These are phyloP conservation scores for Prorocentrum cordatum DNA, from an alignment of 169 alveolate genomes.

Conservation along the genomic window DNA sequence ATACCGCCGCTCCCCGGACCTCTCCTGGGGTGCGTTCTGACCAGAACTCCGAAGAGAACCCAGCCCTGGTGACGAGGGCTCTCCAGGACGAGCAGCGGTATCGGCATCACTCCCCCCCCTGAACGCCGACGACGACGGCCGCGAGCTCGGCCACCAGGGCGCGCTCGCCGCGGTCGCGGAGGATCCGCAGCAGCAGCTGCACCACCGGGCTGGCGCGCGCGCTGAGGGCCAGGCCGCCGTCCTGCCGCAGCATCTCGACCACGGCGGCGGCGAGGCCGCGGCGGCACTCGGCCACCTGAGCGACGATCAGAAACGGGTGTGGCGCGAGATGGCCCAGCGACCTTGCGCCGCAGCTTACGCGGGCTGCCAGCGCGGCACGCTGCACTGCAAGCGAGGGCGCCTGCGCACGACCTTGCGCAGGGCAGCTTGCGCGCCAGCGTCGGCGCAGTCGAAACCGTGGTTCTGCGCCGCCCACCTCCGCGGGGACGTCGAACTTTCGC, in stretches of 20 bases:
- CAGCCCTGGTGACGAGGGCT: neutral
- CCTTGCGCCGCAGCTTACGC: too few species aligned
- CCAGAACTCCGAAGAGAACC: neutral
- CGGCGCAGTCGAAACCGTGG: too few species aligned
- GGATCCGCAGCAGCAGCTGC: constrained; percentile 16
- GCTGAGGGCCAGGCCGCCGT: neutral
- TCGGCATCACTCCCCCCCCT: neutral
- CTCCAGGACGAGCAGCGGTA: neutral
- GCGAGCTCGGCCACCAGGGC: constrained; percentile 22
- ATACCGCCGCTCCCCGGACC: too few species aligned
- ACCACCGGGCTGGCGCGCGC: constrained; percentile 41
- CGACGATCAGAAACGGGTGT: neutral
- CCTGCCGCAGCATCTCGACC: constrained; percentile 1
- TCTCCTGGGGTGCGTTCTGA: too few species aligned
- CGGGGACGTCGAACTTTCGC: neutral
- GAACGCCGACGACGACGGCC: neutral
- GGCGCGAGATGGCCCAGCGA: too few species aligned
- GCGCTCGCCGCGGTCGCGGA: constrained; percentile 23
- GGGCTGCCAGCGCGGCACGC: too few species aligned
- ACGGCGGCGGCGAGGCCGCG: constrained; percentile 9
- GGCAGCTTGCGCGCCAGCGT: too few species aligned
- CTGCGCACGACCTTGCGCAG: too few species aligned
- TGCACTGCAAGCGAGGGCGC: too few species aligned
- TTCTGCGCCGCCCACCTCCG: too few species aligned
- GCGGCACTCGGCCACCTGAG: constrained; percentile 4